Percentiles rank a stretch among this genome's conserved stretches.
phyloP scores from a whole-genome alignment of 2,329 filamentous ascomycete species.

The Aspergillus fijiensis region DNA sequence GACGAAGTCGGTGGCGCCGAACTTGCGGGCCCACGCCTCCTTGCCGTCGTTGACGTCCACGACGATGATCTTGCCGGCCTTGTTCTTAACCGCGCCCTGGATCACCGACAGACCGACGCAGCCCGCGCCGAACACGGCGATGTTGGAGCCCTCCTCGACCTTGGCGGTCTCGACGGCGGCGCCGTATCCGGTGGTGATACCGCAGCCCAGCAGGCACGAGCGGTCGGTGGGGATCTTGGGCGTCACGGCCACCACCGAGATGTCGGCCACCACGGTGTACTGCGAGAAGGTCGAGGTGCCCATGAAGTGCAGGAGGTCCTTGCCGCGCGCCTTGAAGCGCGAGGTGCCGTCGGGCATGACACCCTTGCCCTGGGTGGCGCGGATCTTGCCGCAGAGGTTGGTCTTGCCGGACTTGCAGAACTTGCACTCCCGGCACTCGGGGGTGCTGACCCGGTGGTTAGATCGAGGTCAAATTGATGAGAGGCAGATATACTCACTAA shows the following conservation, averaged over 20 bases:
- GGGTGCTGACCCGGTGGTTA: slow-evolving; percentile 64
- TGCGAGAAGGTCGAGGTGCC: slow-evolving; percentile 98
- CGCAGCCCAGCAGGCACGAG: slow-evolving; percentile 92
- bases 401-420: slow-evolving; percentile 99
- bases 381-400: slow-evolving; percentile 98
- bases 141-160: slow-evolving; percentile 82
- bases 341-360: slow-evolving; percentile 97
- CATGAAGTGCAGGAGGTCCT: slow-evolving; percentile 98
- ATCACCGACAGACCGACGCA: slow-evolving; percentile 95
- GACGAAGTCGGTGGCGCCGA: slow-evolving; percentile 94
- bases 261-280: slow-evolving; percentile 97
- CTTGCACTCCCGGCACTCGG: slow-evolving; percentile 97
- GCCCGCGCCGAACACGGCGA: slow-evolving; percentile 92
- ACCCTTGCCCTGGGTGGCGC: slow-evolving; percentile 90
- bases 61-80: slow-evolving; percentile 63
- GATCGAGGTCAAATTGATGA: neutral
- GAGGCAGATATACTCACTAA: slow-evolving; percentile 60
- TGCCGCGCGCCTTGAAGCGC: slow-evolving; percentile 90
- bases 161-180: slow-evolving; percentile 91
- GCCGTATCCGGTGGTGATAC: slow-evolving; percentile 97
- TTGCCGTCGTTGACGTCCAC: slow-evolving; percentile 84
- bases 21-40: slow-evolving; percentile 89
- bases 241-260: slow-evolving; percentile 93
- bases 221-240: slow-evolving; percentile 90
- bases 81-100: slow-evolving; percentile 85